A percentile compares a stretch with the other conserved stretches of the same genome.
Conservation (phyloP, 345 rosid species). For the Ceriops decandra region DNA sequence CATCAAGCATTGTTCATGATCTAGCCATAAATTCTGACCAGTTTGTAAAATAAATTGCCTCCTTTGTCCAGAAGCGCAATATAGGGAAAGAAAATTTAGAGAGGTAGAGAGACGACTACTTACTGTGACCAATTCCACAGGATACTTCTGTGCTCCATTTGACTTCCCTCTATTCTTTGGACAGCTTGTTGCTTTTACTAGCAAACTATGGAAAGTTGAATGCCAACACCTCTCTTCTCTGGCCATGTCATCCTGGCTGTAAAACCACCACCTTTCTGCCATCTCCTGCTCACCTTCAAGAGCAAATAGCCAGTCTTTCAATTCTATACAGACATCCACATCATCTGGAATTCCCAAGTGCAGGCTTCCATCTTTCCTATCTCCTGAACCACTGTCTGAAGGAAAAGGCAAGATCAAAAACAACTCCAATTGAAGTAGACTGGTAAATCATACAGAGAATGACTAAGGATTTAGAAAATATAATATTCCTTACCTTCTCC, state of each 20-base stretch:
- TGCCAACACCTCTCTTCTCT: constrained; percentile 95
- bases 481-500: constrained; percentile 34
- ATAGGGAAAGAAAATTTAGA: background rate
- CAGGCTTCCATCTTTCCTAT: constrained; percentile 42
- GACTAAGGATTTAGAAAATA: background rate
- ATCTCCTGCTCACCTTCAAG: constrained; percentile 79
- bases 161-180: constrained; percentile 40
- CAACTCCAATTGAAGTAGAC: constrained; percentile 2
- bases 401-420: constrained; percentile 21
- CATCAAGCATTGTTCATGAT: too few species aligned
- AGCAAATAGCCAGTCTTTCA: constrained; percentile 95
- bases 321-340: constrained; percentile 69
- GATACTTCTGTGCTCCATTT: constrained; percentile 38
- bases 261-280: constrained; percentile 55
- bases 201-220: constrained; percentile 61
- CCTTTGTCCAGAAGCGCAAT: background rate
- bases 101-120: constrained; percentile 17
- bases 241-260: constrained; percentile 37
- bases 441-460: background rate
- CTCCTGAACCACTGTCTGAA: constrained; percentile 47
- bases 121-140: constrained; percentile 74
- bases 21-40: too few species aligned
- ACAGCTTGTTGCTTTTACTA: constrained; percentile 43
- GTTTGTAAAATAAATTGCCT: too few species aligned
- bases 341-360: constrained; percentile 78